Percentiles rank a stretch among this genome's conserved stretches.
These are phyloP conservation scores for Rauvolfia tetraphylla DNA, from an alignment of 257 asterid genomes.

Conservation along the genomic window DNA sequence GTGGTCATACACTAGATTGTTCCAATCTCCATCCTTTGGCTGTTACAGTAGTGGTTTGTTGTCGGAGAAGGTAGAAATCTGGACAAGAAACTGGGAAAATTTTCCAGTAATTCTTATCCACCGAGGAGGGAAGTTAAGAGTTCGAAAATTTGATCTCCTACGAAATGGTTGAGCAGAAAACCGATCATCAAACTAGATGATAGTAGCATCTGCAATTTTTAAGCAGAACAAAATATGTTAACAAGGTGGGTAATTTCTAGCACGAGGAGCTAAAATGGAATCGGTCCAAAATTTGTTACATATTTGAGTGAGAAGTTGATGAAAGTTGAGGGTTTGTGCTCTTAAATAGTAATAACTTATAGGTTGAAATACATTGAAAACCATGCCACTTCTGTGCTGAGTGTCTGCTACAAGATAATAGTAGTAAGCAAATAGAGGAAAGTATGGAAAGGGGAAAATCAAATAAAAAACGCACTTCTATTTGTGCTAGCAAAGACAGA, in stretches of 20 bases:
- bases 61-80: background rate
- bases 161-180: no score
- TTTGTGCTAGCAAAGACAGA: constrained; percentile 34
- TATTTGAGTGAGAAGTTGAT: background rate
- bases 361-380: constrained; percentile 1
- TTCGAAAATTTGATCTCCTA: no score
- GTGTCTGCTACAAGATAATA: constrained; percentile 5
- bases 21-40: background rate
- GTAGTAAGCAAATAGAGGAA: constrained; percentile 23
- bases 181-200: background rate
- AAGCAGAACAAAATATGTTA: background rate
- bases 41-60: background rate
- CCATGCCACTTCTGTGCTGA: background rate
- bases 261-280: background rate
- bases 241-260: background rate
- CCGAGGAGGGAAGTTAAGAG: no score
- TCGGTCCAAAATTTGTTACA: background rate
- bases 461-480: constrained; percentile 11
- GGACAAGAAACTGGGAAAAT: background rate
- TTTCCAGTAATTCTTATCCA: no score
- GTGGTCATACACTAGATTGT: constrained; percentile 13
- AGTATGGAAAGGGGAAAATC: no score
- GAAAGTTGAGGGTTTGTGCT: background rate
- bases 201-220: background rate
- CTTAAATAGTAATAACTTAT: background rate